Percentiles rank a stretch among this genome's conserved stretches.
Conservation (phyloP, 106 monocot genomes). For the Allium fistulosum region DNA sequence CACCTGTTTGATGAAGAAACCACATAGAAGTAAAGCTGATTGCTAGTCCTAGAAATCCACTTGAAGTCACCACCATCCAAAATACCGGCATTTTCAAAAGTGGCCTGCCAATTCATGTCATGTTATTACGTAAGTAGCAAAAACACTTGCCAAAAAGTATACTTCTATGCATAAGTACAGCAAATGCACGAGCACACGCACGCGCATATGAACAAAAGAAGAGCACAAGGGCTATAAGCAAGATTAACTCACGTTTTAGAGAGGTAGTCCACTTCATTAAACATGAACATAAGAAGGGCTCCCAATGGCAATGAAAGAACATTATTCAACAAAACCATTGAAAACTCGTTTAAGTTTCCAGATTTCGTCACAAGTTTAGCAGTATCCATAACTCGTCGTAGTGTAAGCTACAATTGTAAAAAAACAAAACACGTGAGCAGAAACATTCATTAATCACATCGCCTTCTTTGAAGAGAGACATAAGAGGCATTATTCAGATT, state of each 20-base stretch:
- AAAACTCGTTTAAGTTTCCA: conserved; percentile 62
- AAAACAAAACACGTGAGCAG: too few species aligned
- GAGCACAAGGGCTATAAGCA: background rate
- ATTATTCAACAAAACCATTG: conserved; percentile 74
- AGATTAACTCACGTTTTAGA: conserved; percentile 38
- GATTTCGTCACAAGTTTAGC: conserved; percentile 59
- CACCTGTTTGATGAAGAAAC: conserved; percentile 70
- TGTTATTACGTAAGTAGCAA: background rate
- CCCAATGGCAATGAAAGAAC: conserved; percentile 54
- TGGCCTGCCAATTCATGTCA: conserved; percentile 25
- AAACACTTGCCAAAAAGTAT: background rate
- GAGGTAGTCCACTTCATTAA: conserved; percentile 54
- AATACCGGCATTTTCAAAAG: conserved; percentile 42
- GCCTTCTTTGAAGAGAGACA: too few species aligned
- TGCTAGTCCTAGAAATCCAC: conserved; percentile 60
- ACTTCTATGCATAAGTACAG: too few species aligned
- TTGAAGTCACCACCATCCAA: conserved; percentile 50
- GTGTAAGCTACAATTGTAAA: conserved; percentile 30
- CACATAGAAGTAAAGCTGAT: conserved; percentile 78
- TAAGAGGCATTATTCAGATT: background rate
- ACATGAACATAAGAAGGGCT: conserved; percentile 32
- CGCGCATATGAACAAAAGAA: background rate
- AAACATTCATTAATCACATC: too few species aligned
- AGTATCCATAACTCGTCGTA: conserved; percentile 60
- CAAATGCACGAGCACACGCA: too few species aligned